Conservation (phyloP, 192 early-diverging fungal species). For the Funneliformis geosporum region DNA sequence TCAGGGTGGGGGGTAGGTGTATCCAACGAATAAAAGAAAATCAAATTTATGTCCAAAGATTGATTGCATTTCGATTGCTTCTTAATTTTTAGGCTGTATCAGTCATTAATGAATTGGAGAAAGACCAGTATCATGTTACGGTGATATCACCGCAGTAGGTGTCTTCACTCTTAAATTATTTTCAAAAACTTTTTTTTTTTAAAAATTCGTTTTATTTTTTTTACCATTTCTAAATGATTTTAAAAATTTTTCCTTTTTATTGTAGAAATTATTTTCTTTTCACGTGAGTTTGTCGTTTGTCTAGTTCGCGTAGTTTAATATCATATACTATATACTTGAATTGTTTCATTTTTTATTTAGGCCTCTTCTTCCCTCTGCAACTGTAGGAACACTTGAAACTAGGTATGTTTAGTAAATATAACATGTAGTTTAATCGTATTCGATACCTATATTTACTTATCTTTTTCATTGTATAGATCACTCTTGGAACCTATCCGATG, state of each 20-base stretch:
- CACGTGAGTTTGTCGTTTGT: conserved; percentile 39
- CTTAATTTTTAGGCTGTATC: conserved; percentile 41
- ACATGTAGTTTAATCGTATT: neutral
- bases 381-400: conserved; percentile 58
- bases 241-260: neutral
- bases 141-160: conserved; percentile 49
- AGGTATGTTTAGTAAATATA: conserved; percentile 41
- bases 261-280: conserved; percentile 59
- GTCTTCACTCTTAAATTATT: neutral
- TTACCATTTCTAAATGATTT: neutral
- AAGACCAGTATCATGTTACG: conserved; percentile 56
- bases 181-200: too few species aligned
- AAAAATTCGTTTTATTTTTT: neutral
- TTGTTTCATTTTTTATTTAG: conserved; percentile 32
- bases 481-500: conserved; percentile 57
- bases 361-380: conserved; percentile 45
- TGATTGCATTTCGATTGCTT: neutral
- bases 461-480: conserved; percentile 41
- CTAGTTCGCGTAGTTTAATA: too few species aligned
- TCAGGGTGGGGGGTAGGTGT: conserved; percentile 56
- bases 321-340: neutral
- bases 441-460: neutral
- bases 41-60: neutral
- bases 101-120: conserved; percentile 53
- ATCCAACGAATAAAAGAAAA: neutral